phyloP scores from a whole-genome alignment of 306 rosid genomes.

The Betula pendula region DNA sequence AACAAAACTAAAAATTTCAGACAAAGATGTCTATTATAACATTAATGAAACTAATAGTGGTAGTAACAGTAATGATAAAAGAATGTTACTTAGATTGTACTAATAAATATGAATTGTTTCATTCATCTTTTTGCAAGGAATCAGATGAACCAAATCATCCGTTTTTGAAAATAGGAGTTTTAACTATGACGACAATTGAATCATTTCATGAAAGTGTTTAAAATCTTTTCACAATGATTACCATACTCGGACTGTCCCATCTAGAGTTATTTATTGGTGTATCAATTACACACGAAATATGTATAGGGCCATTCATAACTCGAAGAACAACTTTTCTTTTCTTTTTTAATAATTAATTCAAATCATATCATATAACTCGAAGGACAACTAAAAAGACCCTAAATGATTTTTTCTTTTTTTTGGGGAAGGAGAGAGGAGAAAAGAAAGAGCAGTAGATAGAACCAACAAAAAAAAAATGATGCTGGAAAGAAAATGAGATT shows the following conservation, averaged over 20 bases:
- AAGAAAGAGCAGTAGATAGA: background rate
- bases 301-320: background rate
- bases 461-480: background rate
- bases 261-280: too few species aligned
- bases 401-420: background rate
- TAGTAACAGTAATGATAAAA: conserved; percentile 14
- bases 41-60: conserved; percentile 13
- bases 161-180: background rate
- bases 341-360: too few species aligned
- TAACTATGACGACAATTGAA: background rate
- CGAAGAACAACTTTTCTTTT: background rate
- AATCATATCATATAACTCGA: too few species aligned
- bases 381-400: background rate
- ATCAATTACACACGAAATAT: background rate
- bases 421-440: background rate
- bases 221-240: background rate
- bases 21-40: conserved; percentile 8
- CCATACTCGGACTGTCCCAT: background rate
- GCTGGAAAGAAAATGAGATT: background rate
- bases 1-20: conserved; percentile 6
- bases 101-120: background rate
- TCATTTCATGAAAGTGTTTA: background rate
- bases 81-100: background rate
- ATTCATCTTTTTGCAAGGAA: background rate
- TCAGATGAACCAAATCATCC: background rate